These are phyloP conservation scores for Agapanthus africanus DNA, from an alignment of 106 monocot species.

Conservation along the genomic window DNA sequence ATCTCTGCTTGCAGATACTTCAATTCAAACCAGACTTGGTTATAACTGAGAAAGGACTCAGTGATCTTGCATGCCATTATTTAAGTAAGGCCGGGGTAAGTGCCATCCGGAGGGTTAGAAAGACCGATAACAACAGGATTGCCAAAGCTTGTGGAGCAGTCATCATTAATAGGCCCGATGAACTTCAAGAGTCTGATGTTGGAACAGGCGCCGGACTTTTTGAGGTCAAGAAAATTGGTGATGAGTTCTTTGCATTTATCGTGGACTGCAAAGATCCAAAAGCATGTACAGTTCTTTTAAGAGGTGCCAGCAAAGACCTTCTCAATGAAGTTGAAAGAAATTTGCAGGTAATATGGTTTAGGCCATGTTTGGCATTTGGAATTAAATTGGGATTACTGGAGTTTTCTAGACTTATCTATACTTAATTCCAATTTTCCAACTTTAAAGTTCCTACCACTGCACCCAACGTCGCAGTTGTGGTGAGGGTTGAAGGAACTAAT, in stretches of 20 bases:
- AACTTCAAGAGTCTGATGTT: conserved; percentile 92
- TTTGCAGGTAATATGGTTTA: conserved; percentile 97
- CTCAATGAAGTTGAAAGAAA: conserved; percentile 97
- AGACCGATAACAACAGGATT: conserved; percentile 90
- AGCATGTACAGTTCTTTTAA: conserved; percentile 85
- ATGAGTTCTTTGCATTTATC: conserved; percentile 91
- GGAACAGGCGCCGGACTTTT: conserved; percentile 90
- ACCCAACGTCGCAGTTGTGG: too few species aligned
- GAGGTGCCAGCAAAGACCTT: conserved; percentile 97
- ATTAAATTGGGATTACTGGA: too few species aligned
- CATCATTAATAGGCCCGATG: conserved; percentile 88
- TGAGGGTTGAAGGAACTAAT: too few species aligned
- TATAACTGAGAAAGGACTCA: conserved; percentile 91
- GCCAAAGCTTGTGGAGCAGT: conserved; percentile 87
- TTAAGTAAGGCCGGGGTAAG: conserved; percentile 91
- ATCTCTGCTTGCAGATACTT: conserved; percentile 67
- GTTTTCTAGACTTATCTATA: too few species aligned
- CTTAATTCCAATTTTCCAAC: too few species aligned
- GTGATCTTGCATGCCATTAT: conserved; percentile 90
- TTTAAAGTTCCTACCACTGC: too few species aligned
- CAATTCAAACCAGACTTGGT: conserved; percentile 95
- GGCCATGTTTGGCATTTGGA: too few species aligned
- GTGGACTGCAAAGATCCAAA: conserved; percentile 95
- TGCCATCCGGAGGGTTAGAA: conserved; percentile 79
- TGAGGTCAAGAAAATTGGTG: conserved; percentile 92